Evolutionary conservation across 2,329 filamentous ascomycete genomes (phyloP).

Genomic region (Claviceps cyperi): DNA sequence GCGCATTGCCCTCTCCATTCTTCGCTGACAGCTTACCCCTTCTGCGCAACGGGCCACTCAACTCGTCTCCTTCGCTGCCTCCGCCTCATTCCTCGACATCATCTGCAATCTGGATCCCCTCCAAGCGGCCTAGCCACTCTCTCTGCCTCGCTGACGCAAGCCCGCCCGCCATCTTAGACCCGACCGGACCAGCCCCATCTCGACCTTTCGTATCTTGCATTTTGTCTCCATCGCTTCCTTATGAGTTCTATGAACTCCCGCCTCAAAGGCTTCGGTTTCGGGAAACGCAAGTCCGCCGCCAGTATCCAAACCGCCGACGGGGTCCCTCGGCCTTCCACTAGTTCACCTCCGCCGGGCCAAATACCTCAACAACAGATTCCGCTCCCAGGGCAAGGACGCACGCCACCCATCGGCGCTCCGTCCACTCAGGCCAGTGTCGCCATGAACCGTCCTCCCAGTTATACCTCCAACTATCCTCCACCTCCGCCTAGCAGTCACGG

Average conservation of each 20-base stretch:
- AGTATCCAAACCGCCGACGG: conserved; percentile 39
- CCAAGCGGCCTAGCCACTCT: not conserved
- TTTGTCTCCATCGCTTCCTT: conserved; percentile 18
- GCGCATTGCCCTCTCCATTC: too few species aligned
- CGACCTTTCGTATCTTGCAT: conserved; percentile 1
- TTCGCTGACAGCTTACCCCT: too few species aligned
- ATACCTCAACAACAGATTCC: conserved; percentile 28
- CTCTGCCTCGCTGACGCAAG: not conserved
- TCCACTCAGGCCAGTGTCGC: conserved; percentile 34
- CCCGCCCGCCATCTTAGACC: not conserved
- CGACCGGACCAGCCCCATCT: not conserved
- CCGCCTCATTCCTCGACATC: not conserved
- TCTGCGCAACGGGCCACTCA: not conserved
- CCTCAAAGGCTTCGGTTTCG: conserved; percentile 68
- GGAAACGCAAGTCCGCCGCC: conserved; percentile 60
- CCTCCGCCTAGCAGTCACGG: conserved; percentile 27
- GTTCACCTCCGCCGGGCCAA: conserved; percentile 29
- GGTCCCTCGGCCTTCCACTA: conserved; percentile 14
- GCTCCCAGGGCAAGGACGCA: conserved; percentile 17
- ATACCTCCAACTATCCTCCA: conserved; percentile 40
- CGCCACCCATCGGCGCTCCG: conserved; percentile 22
- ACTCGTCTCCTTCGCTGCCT: not conserved
- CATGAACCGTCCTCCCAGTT: conserved; percentile 55
- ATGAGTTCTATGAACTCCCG: conserved; percentile 72
- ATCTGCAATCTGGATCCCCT: not conserved